Evolutionary conservation across 306 rosid genomes (phyloP).

Genomic region (Quillaja saponaria): DNA sequence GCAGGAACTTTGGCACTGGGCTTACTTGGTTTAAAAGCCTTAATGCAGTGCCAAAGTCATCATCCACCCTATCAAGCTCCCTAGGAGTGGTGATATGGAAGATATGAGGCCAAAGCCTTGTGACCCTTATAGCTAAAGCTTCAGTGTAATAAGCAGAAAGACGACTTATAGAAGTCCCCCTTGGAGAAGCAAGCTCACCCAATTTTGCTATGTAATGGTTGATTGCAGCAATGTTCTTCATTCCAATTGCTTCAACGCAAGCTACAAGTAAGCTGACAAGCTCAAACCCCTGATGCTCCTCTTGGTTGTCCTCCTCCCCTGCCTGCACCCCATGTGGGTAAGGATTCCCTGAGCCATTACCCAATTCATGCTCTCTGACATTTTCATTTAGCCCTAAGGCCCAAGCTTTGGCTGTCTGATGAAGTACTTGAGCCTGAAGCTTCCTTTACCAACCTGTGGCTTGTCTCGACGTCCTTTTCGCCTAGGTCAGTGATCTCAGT

Average conservation of each 20-base stretch:
- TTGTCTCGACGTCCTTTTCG: conserved; percentile 49
- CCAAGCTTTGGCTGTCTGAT: conserved; percentile 64
- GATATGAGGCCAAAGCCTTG: conserved; percentile 86
- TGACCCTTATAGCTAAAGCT: conserved; percentile 77
- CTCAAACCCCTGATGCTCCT: conserved; percentile 68
- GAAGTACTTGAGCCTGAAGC: conserved; percentile 66
- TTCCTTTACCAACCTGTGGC: conserved; percentile 49
- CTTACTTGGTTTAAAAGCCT: conserved; percentile 81
- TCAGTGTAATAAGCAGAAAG: conserved; percentile 78
- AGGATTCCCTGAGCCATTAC: conserved; percentile 67
- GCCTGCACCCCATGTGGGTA: conserved; percentile 47
- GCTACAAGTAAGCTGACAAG: conserved; percentile 68
- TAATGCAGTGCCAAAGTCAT: conserved; percentile 60
- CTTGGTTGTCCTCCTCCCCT: conserved; percentile 55
- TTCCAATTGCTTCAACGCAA: conserved; percentile 81
- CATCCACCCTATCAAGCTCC: conserved; percentile 75
- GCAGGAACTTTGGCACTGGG: conserved; percentile 86
- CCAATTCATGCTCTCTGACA: conserved; percentile 60
- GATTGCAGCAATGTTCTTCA: conserved; percentile 60
- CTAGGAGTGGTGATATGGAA: conserved; percentile 77
- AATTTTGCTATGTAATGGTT: conserved; percentile 69
- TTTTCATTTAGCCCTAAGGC: conserved; percentile 56
- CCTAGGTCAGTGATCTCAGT: conserved; percentile 68
- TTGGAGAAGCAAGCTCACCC: conserved; percentile 87
- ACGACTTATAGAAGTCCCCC: conserved; percentile 62